Base-by-base conservation (phyloP, 768 basidiomycete species). In the Phlebiopsis flavidoalba region DNA sequence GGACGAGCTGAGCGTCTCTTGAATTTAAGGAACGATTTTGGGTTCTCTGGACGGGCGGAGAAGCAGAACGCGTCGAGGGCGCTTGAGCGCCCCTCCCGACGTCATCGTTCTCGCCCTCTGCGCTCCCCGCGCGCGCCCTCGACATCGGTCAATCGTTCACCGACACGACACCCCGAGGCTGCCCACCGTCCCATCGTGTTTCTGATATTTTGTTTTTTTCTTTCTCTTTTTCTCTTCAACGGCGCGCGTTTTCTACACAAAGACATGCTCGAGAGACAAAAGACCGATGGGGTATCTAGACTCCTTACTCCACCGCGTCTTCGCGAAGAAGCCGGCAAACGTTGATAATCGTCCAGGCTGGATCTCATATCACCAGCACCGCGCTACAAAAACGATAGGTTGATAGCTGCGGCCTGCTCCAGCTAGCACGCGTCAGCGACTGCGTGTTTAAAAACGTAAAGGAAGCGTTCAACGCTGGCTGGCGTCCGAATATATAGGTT, bases 41-140 rank as follows among this genome's bases (percentile, higher is more conserved):
- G 40, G 52, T 35, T 53, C 7, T 53, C 35, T n/a, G 54, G 19
- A 43, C 54, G 21, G 26, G 17, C 37, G 22, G 36, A 55, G 40
- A 43, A 43, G 12, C 40, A 43, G 8, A 8, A 55, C 54, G 54
- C 54, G 54, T 55, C 54, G 54, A 55, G 19, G 54, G 54, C 54
- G 54, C 54, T n/a, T 45, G 40, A 8, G n/a, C 37, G 24, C 54
- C 43, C 54, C 54, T 14, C 54, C 33, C 35, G 54, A 55, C 54
- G 54, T 55, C 54, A 55, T 55, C 19, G 33, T 15, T 8, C 40
- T 43, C 40, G 40, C 40, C 40, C 40, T 12, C 12, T 17, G 40
- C 17, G 40, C 40, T 43, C 40, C 17, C 40, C 40, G 40, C 40
- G 40, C 40, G 26, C 40, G 40, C 40, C 12, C 11, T 43, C 40